Evolutionary conservation across 768 basidiomycete species (phyloP).

Genomic region (Dioszegia crocea): DNA sequence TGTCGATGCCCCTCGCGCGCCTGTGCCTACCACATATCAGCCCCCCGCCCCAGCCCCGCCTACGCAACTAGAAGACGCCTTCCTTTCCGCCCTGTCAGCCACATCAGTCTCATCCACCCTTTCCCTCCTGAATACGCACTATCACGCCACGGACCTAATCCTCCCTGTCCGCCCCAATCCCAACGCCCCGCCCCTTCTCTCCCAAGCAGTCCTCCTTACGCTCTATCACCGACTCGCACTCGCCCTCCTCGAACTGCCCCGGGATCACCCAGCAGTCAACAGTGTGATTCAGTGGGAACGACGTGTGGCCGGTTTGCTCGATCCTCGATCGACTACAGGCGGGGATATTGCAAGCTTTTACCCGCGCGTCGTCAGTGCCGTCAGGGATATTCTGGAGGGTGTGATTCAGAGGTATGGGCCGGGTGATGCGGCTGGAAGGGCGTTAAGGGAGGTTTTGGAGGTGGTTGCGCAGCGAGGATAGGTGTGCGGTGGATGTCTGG

Average conservation of each 20-base stretch:
- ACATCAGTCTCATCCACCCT: conserved; percentile 20
- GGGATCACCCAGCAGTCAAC: conserved; percentile 7
- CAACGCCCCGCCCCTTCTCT: conserved; percentile 22
- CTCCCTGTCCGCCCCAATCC: conserved; percentile 25
- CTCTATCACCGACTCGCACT: conserved; percentile 38
- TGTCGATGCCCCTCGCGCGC: not conserved
- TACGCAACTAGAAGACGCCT: conserved; percentile 34
- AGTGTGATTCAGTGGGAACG: conserved; percentile 17
- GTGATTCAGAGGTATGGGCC: conserved; percentile 11
- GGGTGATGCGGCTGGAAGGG: not conserved
- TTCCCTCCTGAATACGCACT: conserved; percentile 25
- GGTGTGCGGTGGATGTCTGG: not conserved
- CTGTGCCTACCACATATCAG: not conserved
- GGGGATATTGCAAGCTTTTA: conserved; percentile 4
- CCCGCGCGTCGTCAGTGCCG: not conserved
- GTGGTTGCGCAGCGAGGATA: not conserved
- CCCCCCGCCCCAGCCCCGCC: not conserved
- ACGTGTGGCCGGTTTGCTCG: conserved; percentile 14
- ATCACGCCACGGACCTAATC: conserved; percentile 19
- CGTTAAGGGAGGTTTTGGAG: not conserved
- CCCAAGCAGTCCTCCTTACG: conserved; percentile 44
- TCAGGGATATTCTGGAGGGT: conserved; percentile 15
- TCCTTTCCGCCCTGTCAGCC: conserved; percentile 29
- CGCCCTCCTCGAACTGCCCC: conserved; percentile 14
- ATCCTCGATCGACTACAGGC: conserved; percentile 9